Base-by-base conservation (phyloP, 257 asterid genomes). In the Nyctanthes arbortristis region DNA sequence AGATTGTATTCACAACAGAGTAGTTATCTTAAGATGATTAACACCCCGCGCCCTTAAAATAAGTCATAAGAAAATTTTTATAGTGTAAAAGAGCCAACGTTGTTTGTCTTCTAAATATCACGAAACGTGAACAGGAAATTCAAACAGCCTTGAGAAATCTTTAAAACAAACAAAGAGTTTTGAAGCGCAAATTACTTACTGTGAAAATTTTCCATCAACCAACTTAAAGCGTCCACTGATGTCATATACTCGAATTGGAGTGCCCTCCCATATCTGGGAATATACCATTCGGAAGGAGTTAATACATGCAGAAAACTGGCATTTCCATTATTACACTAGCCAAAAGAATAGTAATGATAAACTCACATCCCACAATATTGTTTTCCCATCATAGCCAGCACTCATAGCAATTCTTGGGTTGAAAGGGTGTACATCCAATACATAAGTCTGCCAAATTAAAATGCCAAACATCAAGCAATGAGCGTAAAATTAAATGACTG, bases 321-420 rank as follows among this genome's bases (percentile, higher is more conserved):
- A 69, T 49, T n/a, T 59, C 59, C 56, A 58, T 75, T 20, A 34
- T 35, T 29, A 25, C 28, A 66, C 5, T 32, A 30, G 76, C 59
- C 40, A n/a, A 77, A 69, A 71, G 69, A 70, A 58, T 49, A 49
- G 65, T 49, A 49, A 49, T 52, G 29, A 70, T 11, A 33, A 68
- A 85, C 98, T 89, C 79, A 94, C 99, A 82, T 94, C 99, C 99
- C 99, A 94, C 73, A 94, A 66, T 77, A 94, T 91, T 63, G 99
- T 86, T 79, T 91, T 89, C 79, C 99, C 99, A 82, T 94, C 99
- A 81, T 94, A 94, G 69, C 99, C 99, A 79, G 99, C 97, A 74
- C 97, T 94, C 99, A 94, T 89, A 30, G 99, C 99, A 69, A 94
- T 87, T 80, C 99, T 84, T 65, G 99, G 99, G 78, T 91, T 89